Evolutionary conservation across 2,329 filamentous ascomycete species (phyloP).

Genomic region (Colletotrichum liriopes): DNA sequence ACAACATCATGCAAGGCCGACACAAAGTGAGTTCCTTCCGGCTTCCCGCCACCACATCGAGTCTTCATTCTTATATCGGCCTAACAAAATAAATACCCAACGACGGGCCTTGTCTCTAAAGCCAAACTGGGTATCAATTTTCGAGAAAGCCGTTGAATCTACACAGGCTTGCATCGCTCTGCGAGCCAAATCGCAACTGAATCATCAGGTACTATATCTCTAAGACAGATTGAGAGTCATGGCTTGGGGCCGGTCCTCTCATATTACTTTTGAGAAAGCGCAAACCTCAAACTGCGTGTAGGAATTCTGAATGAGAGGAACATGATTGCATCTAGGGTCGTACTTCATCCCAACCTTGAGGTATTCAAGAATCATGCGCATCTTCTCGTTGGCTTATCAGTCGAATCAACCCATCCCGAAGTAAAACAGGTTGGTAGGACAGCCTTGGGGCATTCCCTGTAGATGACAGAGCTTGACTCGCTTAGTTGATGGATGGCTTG

Average conservation of each 20-base stretch:
- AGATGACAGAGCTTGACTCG: background rate
- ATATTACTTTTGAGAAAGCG: background rate
- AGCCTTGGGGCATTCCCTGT: background rate
- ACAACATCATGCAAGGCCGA: background rate
- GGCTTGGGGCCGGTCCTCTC: background rate
- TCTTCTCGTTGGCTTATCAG: no score
- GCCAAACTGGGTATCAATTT: background rate
- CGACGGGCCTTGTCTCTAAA: background rate
- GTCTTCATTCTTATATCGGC: no score
- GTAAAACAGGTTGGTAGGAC: background rate
- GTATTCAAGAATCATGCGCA: background rate
- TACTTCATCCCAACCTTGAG: background rate
- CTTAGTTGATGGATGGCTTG: background rate
- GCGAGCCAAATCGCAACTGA: background rate
- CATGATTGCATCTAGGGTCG: background rate
- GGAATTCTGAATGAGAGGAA: background rate
- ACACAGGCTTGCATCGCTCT: fast-evolving
- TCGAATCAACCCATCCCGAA: no score
- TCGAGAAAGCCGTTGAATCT: background rate
- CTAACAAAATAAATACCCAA: background rate
- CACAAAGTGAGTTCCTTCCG: background rate
- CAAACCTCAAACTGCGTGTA: background rate
- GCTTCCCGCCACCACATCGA: no score
- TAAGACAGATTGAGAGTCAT: no score
- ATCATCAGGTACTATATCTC: no score